A percentile compares a stretch with the other conserved stretches of the same genome.
Conservation (phyloP, 139 green algal genomes). For the Diplosphaera chodatii region DNA sequence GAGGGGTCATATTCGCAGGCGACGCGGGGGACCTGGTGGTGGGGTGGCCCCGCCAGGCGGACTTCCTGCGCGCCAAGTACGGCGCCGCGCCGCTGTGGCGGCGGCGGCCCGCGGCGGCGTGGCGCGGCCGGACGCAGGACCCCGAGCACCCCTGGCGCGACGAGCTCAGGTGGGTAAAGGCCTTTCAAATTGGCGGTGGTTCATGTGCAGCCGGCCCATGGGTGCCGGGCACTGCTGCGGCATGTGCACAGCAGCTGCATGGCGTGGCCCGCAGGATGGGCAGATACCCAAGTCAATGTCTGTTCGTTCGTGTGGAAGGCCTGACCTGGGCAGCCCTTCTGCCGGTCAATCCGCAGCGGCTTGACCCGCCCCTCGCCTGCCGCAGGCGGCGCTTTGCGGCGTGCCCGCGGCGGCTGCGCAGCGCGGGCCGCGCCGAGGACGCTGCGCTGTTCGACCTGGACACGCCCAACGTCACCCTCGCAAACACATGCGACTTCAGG, state of each 20-base stretch:
- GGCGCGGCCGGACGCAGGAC: slow-evolving; percentile 17
- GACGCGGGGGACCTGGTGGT: slow-evolving; percentile 3
- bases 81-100: background rate
- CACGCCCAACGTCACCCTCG: slow-evolving; percentile 8
- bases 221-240: too few species aligned
- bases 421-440: slow-evolving; percentile 7
- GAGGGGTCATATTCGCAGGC: slow-evolving; percentile 3
- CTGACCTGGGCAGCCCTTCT: too few species aligned
- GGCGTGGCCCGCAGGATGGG: too few species aligned
- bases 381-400: too few species aligned
- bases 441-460: slow-evolving; percentile 20
- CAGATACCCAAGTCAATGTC: too few species aligned
- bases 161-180: slow-evolving; percentile 12
- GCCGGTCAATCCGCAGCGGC: too few species aligned
- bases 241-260: too few species aligned
- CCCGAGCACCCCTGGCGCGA: slow-evolving; percentile 17
- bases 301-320: too few species aligned
- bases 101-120: slow-evolving; percentile 5
- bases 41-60: slow-evolving; percentile 17
- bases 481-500: too few species aligned
- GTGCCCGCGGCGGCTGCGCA: background rate
- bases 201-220: too few species aligned
- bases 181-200: too few species aligned
- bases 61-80: slow-evolving; percentile 8
- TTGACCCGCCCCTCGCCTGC: too few species aligned